Base-by-base conservation (phyloP, 305 asterid genomes). In the Salvia sclarea region DNA sequence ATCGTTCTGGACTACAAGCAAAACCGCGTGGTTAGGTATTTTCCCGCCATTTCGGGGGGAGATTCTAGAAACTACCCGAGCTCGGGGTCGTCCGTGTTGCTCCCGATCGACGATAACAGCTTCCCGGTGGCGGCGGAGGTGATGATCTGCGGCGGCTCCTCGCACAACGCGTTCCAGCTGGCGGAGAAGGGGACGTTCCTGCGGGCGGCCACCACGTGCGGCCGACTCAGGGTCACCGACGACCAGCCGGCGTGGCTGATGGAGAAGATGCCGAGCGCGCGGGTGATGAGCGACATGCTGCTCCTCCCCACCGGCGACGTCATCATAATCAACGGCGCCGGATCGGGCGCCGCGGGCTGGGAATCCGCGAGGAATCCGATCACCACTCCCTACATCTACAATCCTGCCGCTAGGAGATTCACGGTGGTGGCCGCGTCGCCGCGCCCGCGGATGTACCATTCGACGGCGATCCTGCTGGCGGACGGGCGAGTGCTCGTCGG, bases 51-150 rank as follows among this genome's bases (percentile, higher is more conserved):
- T 6, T 71, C 76, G 0, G 90, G 87, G 2, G 74, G 69, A 3
- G 76, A 79, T n/a, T 83, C 90, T 0, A 74, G 96, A 31, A 88
- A 83, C 69, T 89, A 89, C 62, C 96, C 96, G 6, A 86, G 92
- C 73, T 65, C 95, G 5, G 90, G 95, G 4, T 89, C 89, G 17
- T 84, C 92, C 1, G 85, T 89, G 0, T 48, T 87, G 43, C 87
- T 89, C 55, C 90, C 96, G 0, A 38, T 89, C 12, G 73, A 82
- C 14, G 90, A 85, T 50, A 81, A 81, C 57, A 1, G 0, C 9
- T 0, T 3, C 2, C 72, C 61, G 0, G 21, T 58, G 0, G 63
- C 70, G 30, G 76, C 74, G 0, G 89, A 89, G 68, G 78, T 89
- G 40, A 73, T 89, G 84, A 69, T 89, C 1, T 89, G 96, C 40